A percentile compares a stretch with the other conserved stretches of the same genome.
Conservation (phyloP, 305 asterid species). For the Fraxinus nigra region DNA sequence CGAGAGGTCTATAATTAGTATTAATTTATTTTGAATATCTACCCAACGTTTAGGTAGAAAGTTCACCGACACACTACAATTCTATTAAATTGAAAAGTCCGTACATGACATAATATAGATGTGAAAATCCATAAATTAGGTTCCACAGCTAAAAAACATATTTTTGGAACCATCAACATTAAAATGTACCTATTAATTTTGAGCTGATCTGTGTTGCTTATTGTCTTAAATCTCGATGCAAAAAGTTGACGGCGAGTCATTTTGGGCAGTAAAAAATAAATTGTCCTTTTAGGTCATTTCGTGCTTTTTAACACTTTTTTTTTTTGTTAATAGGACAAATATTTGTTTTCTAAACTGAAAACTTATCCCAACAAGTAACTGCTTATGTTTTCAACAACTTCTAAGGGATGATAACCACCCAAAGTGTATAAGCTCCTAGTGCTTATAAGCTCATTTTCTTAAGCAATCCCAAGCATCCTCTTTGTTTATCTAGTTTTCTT, state of each 20-base stretch:
- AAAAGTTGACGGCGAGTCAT: not conserved
- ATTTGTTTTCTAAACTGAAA: not conserved
- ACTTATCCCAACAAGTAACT: not conserved
- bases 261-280: not conserved
- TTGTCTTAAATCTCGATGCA: not conserved
- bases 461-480: not conserved
- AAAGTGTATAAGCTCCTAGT: not conserved
- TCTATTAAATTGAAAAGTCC: not conserved
- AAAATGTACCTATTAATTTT: not conserved
- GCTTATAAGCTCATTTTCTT: not conserved
- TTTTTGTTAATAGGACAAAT: not conserved
- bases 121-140: constrained; percentile 5
- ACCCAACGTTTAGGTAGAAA: not conserved
- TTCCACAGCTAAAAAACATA: not conserved
- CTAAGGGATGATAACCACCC: not conserved
- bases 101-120: not conserved
- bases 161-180: not conserved
- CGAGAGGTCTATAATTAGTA: not conserved
- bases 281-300: not conserved
- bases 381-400: not conserved
- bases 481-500: not conserved
- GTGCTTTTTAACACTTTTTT: not conserved
- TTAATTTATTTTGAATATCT: not conserved
- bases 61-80: not conserved
- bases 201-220: not conserved